Conservation (phyloP, 768 basidiomycete species). For the Cystoderma amianthinum region DNA sequence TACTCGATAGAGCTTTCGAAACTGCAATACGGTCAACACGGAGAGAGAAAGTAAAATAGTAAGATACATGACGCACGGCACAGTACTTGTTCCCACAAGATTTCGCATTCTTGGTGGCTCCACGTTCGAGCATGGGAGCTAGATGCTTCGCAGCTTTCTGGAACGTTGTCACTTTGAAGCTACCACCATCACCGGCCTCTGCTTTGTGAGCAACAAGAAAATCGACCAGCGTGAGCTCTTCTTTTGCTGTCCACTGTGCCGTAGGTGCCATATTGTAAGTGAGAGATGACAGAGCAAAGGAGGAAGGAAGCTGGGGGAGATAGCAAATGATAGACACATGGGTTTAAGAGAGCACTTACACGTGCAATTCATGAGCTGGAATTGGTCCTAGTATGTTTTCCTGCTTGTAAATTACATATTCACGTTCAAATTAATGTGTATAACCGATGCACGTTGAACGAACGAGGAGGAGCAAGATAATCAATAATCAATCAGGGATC, state of each 20-base stretch:
- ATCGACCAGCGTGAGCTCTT: constrained; percentile 10
- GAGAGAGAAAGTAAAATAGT: constrained; percentile 1
- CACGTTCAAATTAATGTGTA: neutral
- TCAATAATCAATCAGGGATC: neutral
- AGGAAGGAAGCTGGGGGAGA: neutral
- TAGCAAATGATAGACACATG: neutral
- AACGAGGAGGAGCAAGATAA: neutral
- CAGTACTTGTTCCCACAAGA: constrained; percentile 11
- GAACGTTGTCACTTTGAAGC: constrained; percentile 13
- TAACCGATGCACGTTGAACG: neutral
- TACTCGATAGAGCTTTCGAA: constrained; percentile 7
- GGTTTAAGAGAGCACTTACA: neutral
- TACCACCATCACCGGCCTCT: constrained; percentile 16
- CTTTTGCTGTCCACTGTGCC: constrained; percentile 7
- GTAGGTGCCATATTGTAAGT: neutral
- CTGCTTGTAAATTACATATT: neutral
- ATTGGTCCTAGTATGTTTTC: neutral
- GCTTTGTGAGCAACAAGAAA: constrained; percentile 13
- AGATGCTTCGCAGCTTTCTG: constrained; percentile 3
- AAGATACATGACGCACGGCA: constrained; percentile 7
- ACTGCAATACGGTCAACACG: constrained; percentile 3
- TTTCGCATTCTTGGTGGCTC: constrained; percentile 7
- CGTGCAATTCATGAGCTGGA: neutral
- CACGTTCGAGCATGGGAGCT: constrained; percentile 2
- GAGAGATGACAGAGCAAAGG: too few species aligned